phyloP scores from a whole-genome alignment of 805 yeast genomes.

The Lipomyces yamanashiensis region DNA sequence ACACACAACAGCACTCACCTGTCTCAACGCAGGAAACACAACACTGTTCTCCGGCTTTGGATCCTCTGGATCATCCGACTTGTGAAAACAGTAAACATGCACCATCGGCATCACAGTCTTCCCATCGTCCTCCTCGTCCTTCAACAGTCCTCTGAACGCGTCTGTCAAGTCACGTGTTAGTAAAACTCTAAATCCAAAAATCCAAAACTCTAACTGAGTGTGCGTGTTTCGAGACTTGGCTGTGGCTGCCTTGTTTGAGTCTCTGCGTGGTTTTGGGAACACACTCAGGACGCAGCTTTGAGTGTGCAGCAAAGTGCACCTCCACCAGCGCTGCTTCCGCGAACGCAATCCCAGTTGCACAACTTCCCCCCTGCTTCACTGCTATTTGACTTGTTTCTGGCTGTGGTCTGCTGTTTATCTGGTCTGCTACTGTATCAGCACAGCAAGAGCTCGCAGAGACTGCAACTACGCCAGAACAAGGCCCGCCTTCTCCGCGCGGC shows the following conservation, averaged over 20 bases:
- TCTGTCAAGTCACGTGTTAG: slow-evolving; percentile 43
- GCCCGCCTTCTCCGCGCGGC: neutral
- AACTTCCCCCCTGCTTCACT: too few species aligned
- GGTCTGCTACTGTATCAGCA: neutral
- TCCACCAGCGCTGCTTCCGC: neutral
- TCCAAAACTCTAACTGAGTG: neutral
- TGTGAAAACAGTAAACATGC: slow-evolving; percentile 92
- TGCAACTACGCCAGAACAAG: neutral
- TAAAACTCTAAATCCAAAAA: neutral
- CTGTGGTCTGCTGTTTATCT: too few species aligned
- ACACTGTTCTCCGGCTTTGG: slow-evolving; percentile 73
- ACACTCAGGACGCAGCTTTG: neutral
- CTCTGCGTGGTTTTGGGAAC: neutral
- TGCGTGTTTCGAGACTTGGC: slow-evolving; percentile 1
- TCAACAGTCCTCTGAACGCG: slow-evolving; percentile 75
- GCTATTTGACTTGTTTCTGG: too few species aligned
- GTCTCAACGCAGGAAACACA: slow-evolving; percentile 66
- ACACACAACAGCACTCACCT: slow-evolving; percentile 47
- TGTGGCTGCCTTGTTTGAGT: neutral
- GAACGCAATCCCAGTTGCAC: too few species aligned
- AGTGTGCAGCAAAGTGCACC: neutral
- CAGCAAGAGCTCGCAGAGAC: neutral
- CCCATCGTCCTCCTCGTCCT: slow-evolving; percentile 41
- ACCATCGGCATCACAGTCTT: slow-evolving; percentile 67
- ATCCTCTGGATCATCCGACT: slow-evolving; percentile 69